Base-by-base conservation (phyloP, 2,329 filamentous ascomycete genomes). In the Epichloe sibirici region DNA sequence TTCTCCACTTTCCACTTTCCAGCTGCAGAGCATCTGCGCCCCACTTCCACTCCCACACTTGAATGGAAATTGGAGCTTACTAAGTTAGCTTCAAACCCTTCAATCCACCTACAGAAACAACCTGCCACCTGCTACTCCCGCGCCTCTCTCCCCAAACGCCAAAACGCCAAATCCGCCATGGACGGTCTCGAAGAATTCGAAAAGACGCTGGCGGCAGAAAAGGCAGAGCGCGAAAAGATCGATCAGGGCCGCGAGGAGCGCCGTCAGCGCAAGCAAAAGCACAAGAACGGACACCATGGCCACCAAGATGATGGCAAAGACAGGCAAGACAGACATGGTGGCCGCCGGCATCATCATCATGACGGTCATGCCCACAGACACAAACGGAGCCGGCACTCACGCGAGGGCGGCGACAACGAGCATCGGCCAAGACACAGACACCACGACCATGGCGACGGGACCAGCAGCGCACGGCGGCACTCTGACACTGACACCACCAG, bases 181-280 rank as follows among this genome's bases (percentile, higher is more conserved):
- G 74, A 77, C 57, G 70, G 75, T n/a, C 69, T 80, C 9, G 77
- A 77, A 48, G 87, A 90, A 53, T 94, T 94, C 55, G 89, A 94
- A 66, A 87, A 84, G 64, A 74, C 82, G 28, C 74, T 94, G 12
- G 85, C 83, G 1, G 77, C 82, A 45, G 82, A 80, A 57, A 85
- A 82, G 62, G 71, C 71, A 0, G 69, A 73, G 46, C 73, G 77
- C 51, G 74, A 80, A 44, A 69, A 69, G 5, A 64, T 65, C 40
- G 75, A 76, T 55, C 68, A 70, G 44, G 66, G 71, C 40, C 69
- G 72, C 45, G 74, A 74, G 31, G 69, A 71, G 39, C 70, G 71
- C 54, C 68, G 65, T 35, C 63, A 65, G 53, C 63, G 63, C 56
- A 75, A 76, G 56, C 72, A 75, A 51, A 74, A 75, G 56, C 73